Evolutionary conservation across 2,329 filamentous ascomycete species (phyloP).

Genomic region (Colletotrichum sp.): DNA sequence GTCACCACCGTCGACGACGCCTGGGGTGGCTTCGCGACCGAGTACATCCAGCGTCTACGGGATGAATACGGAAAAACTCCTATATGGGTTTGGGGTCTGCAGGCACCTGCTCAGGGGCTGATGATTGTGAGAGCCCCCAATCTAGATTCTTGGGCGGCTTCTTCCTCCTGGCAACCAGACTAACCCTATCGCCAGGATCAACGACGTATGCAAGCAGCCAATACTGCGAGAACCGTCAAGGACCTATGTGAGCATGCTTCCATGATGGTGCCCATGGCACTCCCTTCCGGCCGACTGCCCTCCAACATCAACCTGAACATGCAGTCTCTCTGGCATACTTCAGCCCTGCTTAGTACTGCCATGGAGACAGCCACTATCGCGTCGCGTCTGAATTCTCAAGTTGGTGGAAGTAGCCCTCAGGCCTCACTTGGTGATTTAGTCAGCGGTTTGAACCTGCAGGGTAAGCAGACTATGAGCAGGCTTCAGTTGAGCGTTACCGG

Average conservation of each 20-base stretch:
- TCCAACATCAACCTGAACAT: slow-evolving; percentile 63
- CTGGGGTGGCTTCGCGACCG: slow-evolving; percentile 78
- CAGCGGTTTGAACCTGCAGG: slow-evolving; percentile 72
- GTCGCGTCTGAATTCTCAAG: slow-evolving; percentile 65
- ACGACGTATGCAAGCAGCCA: slow-evolving; percentile 69
- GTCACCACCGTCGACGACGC: slow-evolving; percentile 76
- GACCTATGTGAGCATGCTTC: slow-evolving; percentile 74
- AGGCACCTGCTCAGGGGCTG: slow-evolving; percentile 54
- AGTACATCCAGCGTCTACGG: slow-evolving; percentile 76
- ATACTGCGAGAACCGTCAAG: slow-evolving; percentile 74
- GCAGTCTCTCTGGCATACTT: slow-evolving; percentile 77
- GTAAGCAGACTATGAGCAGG: slow-evolving; percentile 80
- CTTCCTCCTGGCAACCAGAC: not conserved
- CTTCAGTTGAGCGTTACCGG: slow-evolving; percentile 68
- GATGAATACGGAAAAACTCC: slow-evolving; percentile 91
- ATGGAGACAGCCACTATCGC: slow-evolving; percentile 82
- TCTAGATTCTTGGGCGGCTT: not conserved
- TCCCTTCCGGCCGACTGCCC: slow-evolving; percentile 63
- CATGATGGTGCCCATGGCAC: slow-evolving; percentile 76
- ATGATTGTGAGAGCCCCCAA: not conserved
- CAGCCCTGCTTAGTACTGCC: slow-evolving; percentile 76
- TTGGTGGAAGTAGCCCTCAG: slow-evolving; percentile 33
- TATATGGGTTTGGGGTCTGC: slow-evolving; percentile 86
- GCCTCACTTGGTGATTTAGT: slow-evolving; percentile 67
- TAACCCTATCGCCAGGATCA: slow-evolving; percentile 48